Conservation (phyloP, 129 eudicot species). For the Apium graveolens region DNA sequence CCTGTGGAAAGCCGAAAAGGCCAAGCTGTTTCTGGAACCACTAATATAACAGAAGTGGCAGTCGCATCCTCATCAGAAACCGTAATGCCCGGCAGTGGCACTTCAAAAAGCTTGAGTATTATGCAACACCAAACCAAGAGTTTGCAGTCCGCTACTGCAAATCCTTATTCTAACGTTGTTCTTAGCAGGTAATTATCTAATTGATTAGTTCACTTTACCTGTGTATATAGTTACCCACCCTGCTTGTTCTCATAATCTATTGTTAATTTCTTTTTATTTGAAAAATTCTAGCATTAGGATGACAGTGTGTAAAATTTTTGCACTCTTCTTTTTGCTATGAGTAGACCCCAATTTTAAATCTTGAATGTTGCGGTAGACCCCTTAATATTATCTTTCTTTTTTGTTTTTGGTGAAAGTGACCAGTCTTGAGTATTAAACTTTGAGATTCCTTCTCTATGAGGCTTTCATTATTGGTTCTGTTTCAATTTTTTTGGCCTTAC, state of each 20-base stretch:
- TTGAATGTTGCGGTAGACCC: slow-evolving; percentile 13
- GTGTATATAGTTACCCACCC: not conserved
- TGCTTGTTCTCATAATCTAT: not conserved
- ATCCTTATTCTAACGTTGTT: slow-evolving; percentile 23
- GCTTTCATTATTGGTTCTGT: slow-evolving; percentile 8
- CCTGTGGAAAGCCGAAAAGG: slow-evolving; percentile 99
- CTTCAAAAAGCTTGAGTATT: slow-evolving; percentile 27
- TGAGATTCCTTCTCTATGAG: slow-evolving; percentile 17
- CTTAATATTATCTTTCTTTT: slow-evolving; percentile 4
- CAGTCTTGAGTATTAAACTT: not conserved
- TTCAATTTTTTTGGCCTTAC: not conserved
- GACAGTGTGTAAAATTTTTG: not conserved
- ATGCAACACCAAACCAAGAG: slow-evolving; percentile 30
- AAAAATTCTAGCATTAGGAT: slow-evolving; percentile 4
- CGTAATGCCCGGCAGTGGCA: slow-evolving; percentile 30
- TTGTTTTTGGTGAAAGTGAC: slow-evolving; percentile 13
- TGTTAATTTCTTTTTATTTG: slow-evolving; percentile 3
- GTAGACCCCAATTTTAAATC: slow-evolving; percentile 15
- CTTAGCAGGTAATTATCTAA: slow-evolving; percentile 30
- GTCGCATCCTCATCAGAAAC: slow-evolving; percentile 45
- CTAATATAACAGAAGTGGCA: slow-evolving; percentile 39
- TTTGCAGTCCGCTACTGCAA: slow-evolving; percentile 28
- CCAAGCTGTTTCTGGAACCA: slow-evolving; percentile 68
- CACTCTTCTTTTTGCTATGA: slow-evolving; percentile 7
- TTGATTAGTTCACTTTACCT: not conserved